Conservation (phyloP, 306 rosid genomes). For the Trichosanthes truncata region DNA sequence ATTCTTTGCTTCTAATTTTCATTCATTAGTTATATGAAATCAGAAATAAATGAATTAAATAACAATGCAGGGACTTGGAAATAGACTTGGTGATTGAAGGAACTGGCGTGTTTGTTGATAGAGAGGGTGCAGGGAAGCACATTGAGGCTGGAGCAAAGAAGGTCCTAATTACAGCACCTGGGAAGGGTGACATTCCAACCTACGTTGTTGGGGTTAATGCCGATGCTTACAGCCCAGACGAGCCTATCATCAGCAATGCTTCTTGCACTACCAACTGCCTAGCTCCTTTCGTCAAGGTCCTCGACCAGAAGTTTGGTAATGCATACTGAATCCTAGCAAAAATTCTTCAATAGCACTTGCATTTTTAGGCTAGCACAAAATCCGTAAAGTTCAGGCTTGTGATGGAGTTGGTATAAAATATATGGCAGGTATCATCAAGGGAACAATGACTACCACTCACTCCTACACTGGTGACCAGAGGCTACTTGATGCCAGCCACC, state of each 20-base stretch:
- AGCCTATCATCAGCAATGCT: constrained; percentile 90
- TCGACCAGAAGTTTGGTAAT: constrained; percentile 85
- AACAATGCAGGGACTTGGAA: constrained; percentile 53
- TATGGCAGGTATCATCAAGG: constrained; percentile 71
- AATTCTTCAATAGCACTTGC: neutral
- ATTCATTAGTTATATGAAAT: neutral
- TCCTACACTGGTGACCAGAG: constrained; percentile 99
- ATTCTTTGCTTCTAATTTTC: neutral
- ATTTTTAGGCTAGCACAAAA: neutral
- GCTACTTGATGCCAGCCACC: constrained; percentile 98
- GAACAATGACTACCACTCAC: constrained; percentile 97
- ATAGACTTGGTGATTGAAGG: constrained; percentile 95
- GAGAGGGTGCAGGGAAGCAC: constrained; percentile 96
- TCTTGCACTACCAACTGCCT: constrained; percentile 99
- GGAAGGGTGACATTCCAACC: constrained; percentile 97
- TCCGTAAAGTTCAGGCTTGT: neutral
- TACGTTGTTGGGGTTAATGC: constrained; percentile 95
- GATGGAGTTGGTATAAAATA: neutral
- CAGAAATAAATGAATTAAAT: neutral
- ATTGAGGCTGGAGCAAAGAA: constrained; percentile 92
- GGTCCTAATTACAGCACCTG: constrained; percentile 95
- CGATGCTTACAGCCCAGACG: constrained; percentile 50
- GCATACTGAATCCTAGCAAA: neutral
- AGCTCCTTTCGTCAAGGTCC: constrained; percentile 97
- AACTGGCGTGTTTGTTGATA: constrained; percentile 95